Conservation (phyloP, 495 filamentous ascomycete species). For the Extremus antarcticus region DNA sequence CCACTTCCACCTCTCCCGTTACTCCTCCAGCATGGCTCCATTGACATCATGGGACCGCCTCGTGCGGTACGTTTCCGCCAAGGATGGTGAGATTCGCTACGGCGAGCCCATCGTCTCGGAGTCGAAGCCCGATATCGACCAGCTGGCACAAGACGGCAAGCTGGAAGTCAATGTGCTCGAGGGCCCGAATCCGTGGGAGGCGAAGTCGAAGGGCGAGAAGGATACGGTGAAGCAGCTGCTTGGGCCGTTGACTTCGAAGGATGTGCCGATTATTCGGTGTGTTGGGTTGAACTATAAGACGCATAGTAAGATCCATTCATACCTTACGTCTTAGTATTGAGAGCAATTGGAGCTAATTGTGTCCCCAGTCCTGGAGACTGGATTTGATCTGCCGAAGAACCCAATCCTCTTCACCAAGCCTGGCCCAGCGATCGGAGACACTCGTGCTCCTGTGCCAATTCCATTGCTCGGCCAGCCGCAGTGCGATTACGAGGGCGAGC, state of each 20-base stretch:
- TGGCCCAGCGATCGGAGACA: conserved; percentile 34
- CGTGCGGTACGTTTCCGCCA: conserved; percentile 39
- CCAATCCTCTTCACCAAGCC: conserved; percentile 45
- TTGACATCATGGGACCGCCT: conserved; percentile 35
- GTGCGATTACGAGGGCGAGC: conserved; percentile 43
- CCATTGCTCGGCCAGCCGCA: conserved; percentile 41
- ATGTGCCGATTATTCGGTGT: conserved; percentile 27
- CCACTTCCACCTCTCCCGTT: background rate
- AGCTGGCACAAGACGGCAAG: conserved; percentile 21
- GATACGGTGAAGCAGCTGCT: conserved; percentile 25
- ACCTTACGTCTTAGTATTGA: too few relatives aligned
- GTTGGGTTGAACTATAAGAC: conserved; percentile 29
- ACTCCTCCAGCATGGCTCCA: background rate
- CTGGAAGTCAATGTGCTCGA: conserved; percentile 23
- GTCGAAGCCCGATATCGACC: conserved; percentile 33
- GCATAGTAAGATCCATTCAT: conserved; percentile 23
- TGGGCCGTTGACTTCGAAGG: conserved; percentile 21
- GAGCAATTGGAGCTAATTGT: background rate
- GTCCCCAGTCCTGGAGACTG: conserved; percentile 40
- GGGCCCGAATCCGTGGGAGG: conserved; percentile 2
- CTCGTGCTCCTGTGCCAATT: conserved; percentile 33
- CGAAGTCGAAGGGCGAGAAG: conserved; percentile 12
- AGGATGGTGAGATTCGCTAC: conserved; percentile 35
- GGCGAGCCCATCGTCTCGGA: conserved; percentile 41
- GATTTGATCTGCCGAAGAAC: conserved; percentile 36